Conservation (phyloP, 805 yeast species). For the Sugiyamaella qingdaonensis region DNA sequence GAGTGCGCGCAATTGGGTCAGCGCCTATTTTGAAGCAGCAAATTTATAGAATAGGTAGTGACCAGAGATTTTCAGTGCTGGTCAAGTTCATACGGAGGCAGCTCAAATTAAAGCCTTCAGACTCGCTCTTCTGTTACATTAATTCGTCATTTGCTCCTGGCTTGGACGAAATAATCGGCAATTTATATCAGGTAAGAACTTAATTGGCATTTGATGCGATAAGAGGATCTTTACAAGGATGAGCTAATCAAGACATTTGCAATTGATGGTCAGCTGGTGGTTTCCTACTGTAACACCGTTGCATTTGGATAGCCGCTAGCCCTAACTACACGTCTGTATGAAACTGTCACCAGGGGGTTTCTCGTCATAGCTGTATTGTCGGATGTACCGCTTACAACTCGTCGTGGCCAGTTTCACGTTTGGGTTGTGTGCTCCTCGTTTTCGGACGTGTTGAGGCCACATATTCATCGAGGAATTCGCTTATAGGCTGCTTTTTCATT, state of each 20-base stretch:
- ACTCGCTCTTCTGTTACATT: constrained; percentile 37
- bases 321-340: no score
- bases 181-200: constrained; percentile 21
- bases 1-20: constrained; percentile 54
- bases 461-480: constrained; percentile 20
- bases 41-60: constrained; percentile 41
- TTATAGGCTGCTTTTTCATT: constrained; percentile 25
- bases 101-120: constrained; percentile 26
- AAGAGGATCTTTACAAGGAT: not conserved
- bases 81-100: constrained; percentile 42
- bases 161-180: constrained; percentile 34
- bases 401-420: not conserved
- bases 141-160: constrained; percentile 40
- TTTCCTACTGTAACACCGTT: constrained; percentile 25
- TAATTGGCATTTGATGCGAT: not conserved
- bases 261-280: constrained; percentile 23
- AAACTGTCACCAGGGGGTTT: no score
- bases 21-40: constrained; percentile 46
- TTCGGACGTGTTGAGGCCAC: not conserved
- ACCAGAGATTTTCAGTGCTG: constrained; percentile 45
- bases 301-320: constrained; percentile 27
- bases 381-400: not conserved
- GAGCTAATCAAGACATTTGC: constrained; percentile 16
- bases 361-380: not conserved
- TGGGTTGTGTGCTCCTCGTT: not conserved